Conservation (phyloP, 2,329 filamentous ascomycete genomes). For the Helotiales sp. region DNA sequence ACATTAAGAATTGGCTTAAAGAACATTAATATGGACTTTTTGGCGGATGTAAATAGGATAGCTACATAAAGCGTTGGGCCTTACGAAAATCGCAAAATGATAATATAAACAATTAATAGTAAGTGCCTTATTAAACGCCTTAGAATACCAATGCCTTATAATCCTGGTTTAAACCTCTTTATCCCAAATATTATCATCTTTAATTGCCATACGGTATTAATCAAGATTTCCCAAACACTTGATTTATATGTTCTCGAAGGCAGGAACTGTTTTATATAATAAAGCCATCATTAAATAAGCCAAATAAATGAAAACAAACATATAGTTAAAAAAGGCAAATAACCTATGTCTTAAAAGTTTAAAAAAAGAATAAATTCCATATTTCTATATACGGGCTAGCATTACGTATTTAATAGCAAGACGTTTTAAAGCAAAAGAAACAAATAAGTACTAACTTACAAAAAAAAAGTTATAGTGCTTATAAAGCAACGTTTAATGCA, state of each 20-base stretch:
- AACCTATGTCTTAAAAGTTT: slow-evolving; percentile 77
- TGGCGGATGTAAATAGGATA: slow-evolving; percentile 63
- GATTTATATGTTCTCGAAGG: slow-evolving; percentile 83
- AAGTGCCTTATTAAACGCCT: slow-evolving; percentile 73
- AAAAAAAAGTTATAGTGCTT: slow-evolving; percentile 89
- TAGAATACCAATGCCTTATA: slow-evolving; percentile 74
- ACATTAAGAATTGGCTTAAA: slow-evolving; percentile 62
- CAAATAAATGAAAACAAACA: slow-evolving; percentile 88
- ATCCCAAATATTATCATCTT: slow-evolving; percentile 77
- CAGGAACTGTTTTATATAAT: slow-evolving; percentile 81
- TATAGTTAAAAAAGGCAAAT: slow-evolving; percentile 80
- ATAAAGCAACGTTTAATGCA: slow-evolving; percentile 80
- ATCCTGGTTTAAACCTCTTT: slow-evolving; percentile 81
- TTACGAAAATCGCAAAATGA: slow-evolving; percentile 79
- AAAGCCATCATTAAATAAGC: slow-evolving; percentile 91
- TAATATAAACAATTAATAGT: slow-evolving; percentile 82
- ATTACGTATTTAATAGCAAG: slow-evolving; percentile 85
- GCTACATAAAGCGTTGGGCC: slow-evolving; percentile 68
- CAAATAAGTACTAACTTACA: slow-evolving; percentile 83
- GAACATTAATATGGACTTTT: slow-evolving; percentile 71
- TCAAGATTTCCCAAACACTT: slow-evolving; percentile 89
- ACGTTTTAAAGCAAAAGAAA: slow-evolving; percentile 67
- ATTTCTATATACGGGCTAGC: slow-evolving; percentile 92
- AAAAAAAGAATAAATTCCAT: slow-evolving; percentile 85
- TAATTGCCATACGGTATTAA: slow-evolving; percentile 87